These are phyloP conservation scores for Penicillium cataractarum DNA, from an alignment of 495 filamentous ascomycete genomes.

Conservation along the genomic window DNA sequence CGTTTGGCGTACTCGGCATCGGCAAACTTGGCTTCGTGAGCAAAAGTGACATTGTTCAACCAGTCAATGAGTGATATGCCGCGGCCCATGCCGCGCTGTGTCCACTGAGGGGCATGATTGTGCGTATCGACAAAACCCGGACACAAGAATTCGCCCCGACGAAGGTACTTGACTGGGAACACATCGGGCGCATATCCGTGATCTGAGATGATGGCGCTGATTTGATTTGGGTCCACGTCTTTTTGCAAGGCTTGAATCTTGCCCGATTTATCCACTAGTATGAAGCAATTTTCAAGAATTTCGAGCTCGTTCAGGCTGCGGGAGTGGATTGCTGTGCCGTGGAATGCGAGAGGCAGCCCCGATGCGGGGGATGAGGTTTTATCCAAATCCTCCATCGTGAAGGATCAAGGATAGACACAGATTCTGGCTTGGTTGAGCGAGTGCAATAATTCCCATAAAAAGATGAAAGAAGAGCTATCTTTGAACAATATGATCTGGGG, in stretches of 20 bases:
- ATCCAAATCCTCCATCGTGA: constrained; percentile 18
- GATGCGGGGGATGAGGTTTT: constrained; percentile 20
- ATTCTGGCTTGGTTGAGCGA: neutral
- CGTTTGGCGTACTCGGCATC: constrained; percentile 55
- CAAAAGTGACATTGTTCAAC: constrained; percentile 63
- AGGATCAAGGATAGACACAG: neutral
- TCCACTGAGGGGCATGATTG: constrained; percentile 68
- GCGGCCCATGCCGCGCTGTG: constrained; percentile 61
- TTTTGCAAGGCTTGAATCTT: constrained; percentile 42
- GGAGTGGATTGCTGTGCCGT: constrained; percentile 59
- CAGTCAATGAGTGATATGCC: constrained; percentile 63
- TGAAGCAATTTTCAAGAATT: constrained; percentile 50
- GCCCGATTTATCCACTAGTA: constrained; percentile 46
- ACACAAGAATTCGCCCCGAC: constrained; percentile 56
- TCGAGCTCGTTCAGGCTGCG: constrained; percentile 41
- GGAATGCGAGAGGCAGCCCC: constrained; percentile 43
- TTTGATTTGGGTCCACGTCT: constrained; percentile 17
- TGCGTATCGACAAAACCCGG: constrained; percentile 68
- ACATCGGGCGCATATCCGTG: constrained; percentile 38
- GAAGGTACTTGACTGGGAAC: constrained; percentile 43
- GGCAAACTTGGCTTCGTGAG: constrained; percentile 60
- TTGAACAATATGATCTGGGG: too few species aligned
- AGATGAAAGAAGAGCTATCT: too few species aligned
- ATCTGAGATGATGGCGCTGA: constrained; percentile 28
- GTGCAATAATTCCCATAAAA: too few species aligned